These are phyloP conservation scores for Alternaria arborescens DNA, from an alignment of 2,329 filamentous ascomycete species.

Conservation along the genomic window DNA sequence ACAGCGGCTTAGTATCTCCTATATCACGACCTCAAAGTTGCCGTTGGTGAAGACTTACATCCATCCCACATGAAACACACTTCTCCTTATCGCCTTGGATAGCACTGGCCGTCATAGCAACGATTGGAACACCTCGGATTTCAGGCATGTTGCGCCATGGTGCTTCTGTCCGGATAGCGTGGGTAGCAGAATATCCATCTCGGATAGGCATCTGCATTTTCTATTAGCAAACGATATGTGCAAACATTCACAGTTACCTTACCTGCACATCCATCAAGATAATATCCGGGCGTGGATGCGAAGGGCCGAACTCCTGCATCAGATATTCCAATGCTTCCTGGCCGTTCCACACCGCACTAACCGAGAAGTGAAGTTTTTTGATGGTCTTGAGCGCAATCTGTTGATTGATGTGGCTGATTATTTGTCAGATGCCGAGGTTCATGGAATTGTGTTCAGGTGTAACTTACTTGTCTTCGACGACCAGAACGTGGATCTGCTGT, in stretches of 20 bases:
- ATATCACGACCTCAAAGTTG: conserved; percentile 17
- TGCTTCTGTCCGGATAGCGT: conserved; percentile 72
- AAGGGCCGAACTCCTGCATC: conserved; percentile 58
- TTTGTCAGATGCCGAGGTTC: conserved; percentile 11
- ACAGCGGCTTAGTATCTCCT: conserved; percentile 28
- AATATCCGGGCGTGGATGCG: conserved; percentile 70
- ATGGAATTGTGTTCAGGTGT: background rate
- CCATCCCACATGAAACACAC: conserved; percentile 76
- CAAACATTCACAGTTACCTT: conserved; percentile 51
- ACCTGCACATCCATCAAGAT: conserved; percentile 83
- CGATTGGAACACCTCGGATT: conserved; percentile 71
- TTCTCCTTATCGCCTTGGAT: conserved; percentile 81
- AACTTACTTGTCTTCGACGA: conserved; percentile 82
- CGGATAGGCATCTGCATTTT: conserved; percentile 59
- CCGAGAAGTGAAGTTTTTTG: conserved; percentile 74
- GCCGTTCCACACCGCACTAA: conserved; percentile 78
- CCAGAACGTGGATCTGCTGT: conserved; percentile 71
- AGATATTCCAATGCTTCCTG: conserved; percentile 81
- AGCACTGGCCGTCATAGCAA: conserved; percentile 83
- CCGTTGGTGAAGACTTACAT: conserved; percentile 50
- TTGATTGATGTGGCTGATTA: conserved; percentile 67
- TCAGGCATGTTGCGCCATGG: conserved; percentile 68
- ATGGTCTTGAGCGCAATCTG: conserved; percentile 81
- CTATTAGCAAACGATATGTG: conserved; percentile 2
- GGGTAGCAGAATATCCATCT: conserved; percentile 80